Conservation (phyloP, 345 rosid species). For the Camelina neglecta region DNA sequence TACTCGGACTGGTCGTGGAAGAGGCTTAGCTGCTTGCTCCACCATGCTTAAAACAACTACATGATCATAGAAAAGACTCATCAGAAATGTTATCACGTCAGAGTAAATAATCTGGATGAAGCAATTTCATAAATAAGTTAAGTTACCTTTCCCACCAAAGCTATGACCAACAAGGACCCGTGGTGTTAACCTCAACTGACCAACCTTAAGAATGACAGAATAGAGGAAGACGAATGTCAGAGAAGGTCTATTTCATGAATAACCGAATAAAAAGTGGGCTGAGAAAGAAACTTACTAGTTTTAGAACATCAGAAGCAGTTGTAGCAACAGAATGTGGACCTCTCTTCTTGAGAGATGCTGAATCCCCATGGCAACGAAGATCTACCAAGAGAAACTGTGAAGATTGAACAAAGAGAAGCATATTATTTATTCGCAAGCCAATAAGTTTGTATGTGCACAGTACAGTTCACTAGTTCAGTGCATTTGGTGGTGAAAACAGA, state of each 20-base stretch:
- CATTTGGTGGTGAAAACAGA: not conserved
- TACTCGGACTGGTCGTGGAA: constrained; percentile 91
- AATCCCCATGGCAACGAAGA: constrained; percentile 96
- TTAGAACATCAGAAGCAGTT: constrained; percentile 86
- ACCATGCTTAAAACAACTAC: constrained; percentile 97
- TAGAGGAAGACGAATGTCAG: not conserved
- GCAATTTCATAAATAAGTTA: not conserved
- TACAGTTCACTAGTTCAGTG: not conserved
- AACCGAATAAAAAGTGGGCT: not conserved
- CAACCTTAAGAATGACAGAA: constrained; percentile 53
- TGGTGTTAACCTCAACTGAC: constrained; percentile 79
- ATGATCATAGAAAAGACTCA: constrained; percentile 39
- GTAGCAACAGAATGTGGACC: constrained; percentile 81
- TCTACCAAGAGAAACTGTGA: constrained; percentile 87
- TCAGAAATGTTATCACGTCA: constrained; percentile 35
- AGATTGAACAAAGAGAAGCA: constrained; percentile 13
- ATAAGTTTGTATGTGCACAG: not conserved
- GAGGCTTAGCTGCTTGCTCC: constrained; percentile 97
- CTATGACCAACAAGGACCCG: constrained; percentile 93
- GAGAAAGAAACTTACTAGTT: constrained; percentile 58
- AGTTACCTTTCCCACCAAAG: constrained; percentile 96
- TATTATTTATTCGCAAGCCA: constrained; percentile 19
- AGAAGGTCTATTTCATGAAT: not conserved
- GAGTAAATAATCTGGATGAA: not conserved
- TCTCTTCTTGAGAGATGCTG: constrained; percentile 70